Percentiles rank a stretch among this genome's conserved stretches.
Conservation (phyloP, 805 yeast species). For the Yarrowia deformans region DNA sequence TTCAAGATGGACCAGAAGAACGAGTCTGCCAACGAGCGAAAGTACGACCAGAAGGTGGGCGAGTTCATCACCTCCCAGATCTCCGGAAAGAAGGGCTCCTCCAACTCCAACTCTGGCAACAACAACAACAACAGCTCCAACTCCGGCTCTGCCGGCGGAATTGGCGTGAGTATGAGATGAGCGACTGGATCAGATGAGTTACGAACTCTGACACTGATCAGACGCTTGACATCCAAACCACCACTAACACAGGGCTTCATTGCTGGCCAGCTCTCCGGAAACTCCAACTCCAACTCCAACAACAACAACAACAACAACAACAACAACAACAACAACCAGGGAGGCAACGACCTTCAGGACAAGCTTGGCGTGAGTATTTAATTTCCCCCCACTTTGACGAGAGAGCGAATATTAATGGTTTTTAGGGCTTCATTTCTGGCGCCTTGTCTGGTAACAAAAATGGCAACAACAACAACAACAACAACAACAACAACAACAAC, state of each 20-base stretch:
- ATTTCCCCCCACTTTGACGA: neutral
- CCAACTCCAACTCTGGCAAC: conserved; percentile 25
- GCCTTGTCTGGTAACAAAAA: conserved; percentile 19
- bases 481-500: neutral
- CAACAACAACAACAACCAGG: conserved; percentile 8
- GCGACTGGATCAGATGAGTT: neutral
- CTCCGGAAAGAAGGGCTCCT: conserved; percentile 6
- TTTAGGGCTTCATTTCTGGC: conserved; percentile 34
- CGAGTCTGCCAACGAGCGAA: conserved; percentile 26
- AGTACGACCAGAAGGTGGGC: conserved; percentile 37
- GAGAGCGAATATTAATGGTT: conserved; percentile 22
- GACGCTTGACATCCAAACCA: neutral
- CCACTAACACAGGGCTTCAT: conserved; percentile 18
- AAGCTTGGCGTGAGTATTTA: conserved; percentile 37
- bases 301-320: neutral
- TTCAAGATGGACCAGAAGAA: conserved; percentile 32
- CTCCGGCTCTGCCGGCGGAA: conserved; percentile 10
- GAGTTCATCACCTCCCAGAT: conserved; percentile 33
- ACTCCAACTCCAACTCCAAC: conserved; percentile 12
- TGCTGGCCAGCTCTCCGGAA: conserved; percentile 22
- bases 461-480: conserved; percentile 6
- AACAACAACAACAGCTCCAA: conserved; percentile 17
- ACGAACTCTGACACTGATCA: no score
- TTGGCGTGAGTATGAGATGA: conserved; percentile 14
- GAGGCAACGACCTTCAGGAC: conserved; percentile 23